Conservation (phyloP, 2,329 filamentous ascomycete species). For the Neopestalotiopsis rosae region DNA sequence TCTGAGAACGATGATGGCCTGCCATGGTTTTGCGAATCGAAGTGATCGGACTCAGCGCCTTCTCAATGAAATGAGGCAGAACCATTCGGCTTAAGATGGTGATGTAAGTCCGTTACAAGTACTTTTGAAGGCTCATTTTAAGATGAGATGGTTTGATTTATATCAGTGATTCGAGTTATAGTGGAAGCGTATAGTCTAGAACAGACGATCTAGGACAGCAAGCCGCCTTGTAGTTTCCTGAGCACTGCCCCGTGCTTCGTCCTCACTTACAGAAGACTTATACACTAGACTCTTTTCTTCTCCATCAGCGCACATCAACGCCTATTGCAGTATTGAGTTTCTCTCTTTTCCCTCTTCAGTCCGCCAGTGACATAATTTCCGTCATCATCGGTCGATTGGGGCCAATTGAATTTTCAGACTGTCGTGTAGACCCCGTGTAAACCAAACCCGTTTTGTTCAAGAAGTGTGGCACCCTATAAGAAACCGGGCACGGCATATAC, state of each 20-base stretch:
- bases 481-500: background rate
- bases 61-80: background rate
- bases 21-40: background rate
- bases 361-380: background rate
- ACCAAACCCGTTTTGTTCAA: background rate
- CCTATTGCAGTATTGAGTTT: background rate
- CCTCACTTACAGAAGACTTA: background rate
- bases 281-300: background rate
- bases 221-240: background rate
- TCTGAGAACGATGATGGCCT: background rate
- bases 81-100: background rate
- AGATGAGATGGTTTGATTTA: background rate
- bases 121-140: background rate
- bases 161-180: background rate
- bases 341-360: background rate
- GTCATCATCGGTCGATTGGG: background rate
- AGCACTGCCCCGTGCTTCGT: background rate
- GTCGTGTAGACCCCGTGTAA: background rate
- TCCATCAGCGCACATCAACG: background rate
- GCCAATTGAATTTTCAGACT: background rate
- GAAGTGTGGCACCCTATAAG: background rate
- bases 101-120: background rate
- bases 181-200: background rate
- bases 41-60: background rate
- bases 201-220: background rate